Conservation (phyloP, 306 rosid species). For the Phaseolus lunatus region DNA sequence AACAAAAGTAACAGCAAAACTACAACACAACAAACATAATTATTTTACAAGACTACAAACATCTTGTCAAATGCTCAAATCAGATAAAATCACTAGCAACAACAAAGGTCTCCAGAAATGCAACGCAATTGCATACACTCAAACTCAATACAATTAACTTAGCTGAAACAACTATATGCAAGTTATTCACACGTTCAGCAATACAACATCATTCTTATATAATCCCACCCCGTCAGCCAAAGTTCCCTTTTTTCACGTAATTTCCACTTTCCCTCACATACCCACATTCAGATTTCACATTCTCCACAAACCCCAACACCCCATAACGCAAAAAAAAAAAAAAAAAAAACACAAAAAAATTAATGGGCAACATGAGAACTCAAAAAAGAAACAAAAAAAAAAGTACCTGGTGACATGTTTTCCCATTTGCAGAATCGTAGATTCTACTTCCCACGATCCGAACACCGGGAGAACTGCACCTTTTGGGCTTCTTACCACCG, state of each 20-base stretch:
- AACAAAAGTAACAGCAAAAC: not conserved
- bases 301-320: not conserved
- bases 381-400: not conserved
- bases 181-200: not conserved
- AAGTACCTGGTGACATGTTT: constrained; percentile 73
- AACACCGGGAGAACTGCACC: constrained; percentile 51
- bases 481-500: constrained; percentile 31
- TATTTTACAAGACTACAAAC: not conserved
- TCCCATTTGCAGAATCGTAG: constrained; percentile 65
- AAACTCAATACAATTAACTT: not conserved
- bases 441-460: constrained; percentile 55
- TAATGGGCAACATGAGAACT: not conserved
- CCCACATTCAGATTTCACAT: not conserved
- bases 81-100: not conserved
- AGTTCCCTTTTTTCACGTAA: not conserved
- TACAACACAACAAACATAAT: not conserved
- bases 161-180: not conserved
- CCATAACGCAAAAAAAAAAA: not conserved
- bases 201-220: not conserved
- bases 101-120: not conserved
- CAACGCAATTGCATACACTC: not conserved
- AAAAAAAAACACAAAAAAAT: not conserved
- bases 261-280: not conserved
- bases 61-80: not conserved
- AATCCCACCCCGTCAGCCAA: not conserved